Evolutionary conservation across 306 rosid species (phyloP), one percentile per base, ranked within the genome.

Genomic region (Vicia faba): DNA sequence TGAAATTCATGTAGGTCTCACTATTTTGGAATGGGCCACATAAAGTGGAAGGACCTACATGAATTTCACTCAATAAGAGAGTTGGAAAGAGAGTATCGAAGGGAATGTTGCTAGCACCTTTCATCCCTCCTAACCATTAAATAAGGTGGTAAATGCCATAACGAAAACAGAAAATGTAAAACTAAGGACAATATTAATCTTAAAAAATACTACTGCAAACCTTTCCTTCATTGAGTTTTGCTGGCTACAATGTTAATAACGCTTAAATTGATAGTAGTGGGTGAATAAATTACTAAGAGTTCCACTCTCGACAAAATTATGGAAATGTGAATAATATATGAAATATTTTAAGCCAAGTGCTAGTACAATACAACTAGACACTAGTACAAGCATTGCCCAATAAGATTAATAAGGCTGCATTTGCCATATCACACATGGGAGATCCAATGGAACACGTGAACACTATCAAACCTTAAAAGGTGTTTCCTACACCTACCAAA

Each of bases 401-500:
- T 11, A 38, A 39, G 33, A 61, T 19, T 39, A 39, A 19, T 61
- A 60, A 35, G 28, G 65, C 8, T 35, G 65, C 65, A 60, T 60
- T 60, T 60, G 65, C 16, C 65, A 36, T 33, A 31, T 33, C 38
- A 56, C 10, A 59, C 26, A 33, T 14, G 63, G 64, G 33, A 57
- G 63, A 33, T 59, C 64, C 33, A 59, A 59, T 59, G 15, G 49
- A 9, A 38, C 19, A 19, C 12, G 33, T 15, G 20, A 61, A 61
- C 23, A 36, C 48, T 36, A 61, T 61, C 33, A 38, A 61, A 16
- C 49, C 48, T 61, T 61, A 62, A 62, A 11, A 62, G 35, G 51
- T 23, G 36, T 35, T 38, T 60, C 29, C 0, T 60, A 18, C 66
- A 20, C 14, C 15, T 26, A 61, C 36, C 51, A 62, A 40, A 39